Evolutionary conservation across 345 rosid genomes (phyloP).

Genomic region (Psidium guajava): DNA sequence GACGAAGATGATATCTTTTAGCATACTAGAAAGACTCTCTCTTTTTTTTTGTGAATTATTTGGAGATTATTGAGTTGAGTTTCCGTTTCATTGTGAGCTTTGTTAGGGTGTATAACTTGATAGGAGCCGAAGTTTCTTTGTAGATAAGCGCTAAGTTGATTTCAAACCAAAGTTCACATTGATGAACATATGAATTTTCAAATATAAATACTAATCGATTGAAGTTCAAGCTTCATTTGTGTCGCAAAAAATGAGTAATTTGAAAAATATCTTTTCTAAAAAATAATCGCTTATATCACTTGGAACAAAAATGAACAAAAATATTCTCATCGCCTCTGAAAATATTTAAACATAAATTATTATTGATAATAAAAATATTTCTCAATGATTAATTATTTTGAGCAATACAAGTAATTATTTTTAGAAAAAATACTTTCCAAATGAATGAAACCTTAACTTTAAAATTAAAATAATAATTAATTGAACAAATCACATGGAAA

Average conservation of each 20-base stretch:
- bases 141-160: background rate
- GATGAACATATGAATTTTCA: background rate
- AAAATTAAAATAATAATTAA: background rate
- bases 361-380: background rate
- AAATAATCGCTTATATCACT: no score
- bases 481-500: background rate
- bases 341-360: background rate
- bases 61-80: background rate
- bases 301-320: background rate
- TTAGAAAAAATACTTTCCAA: background rate
- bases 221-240: background rate
- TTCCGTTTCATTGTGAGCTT: background rate
- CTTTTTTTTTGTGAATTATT: background rate
- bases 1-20: background rate
- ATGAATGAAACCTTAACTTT: background rate
- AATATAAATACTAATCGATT: background rate
- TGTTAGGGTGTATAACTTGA: background rate
- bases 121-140: background rate
- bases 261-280: background rate
- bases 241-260: background rate
- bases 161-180: background rate
- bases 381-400: background rate
- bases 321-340: background rate
- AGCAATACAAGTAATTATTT: background rate
- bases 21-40: background rate